Evolutionary conservation across 2,329 filamentous ascomycete genomes (phyloP), one percentile per base, ranked within the genome.

Genomic region (Xylariaceae sp.): DNA sequence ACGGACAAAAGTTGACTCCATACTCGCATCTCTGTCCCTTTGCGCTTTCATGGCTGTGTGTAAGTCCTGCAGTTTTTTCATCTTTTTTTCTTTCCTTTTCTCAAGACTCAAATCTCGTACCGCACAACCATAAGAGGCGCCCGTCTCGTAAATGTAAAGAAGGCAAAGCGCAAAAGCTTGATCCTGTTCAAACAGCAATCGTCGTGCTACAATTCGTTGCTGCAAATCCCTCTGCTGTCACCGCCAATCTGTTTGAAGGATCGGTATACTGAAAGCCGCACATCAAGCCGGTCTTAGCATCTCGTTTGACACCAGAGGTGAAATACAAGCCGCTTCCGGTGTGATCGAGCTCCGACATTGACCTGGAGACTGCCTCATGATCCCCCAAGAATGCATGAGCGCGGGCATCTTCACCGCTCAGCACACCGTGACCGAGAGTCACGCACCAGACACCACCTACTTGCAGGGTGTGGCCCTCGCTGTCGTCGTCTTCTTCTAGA

Each of bases 401-500:
- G 18, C 81, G 70, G 1, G 69, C 65, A 56, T 77, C 74, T 27
- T 66, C 62, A 2, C 56, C 59, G 0, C 59, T 66, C 1, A 66
- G 61, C 17, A 82, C 40, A 0, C 81, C 81, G 57, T 85, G 81
- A 1, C 81, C 82, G 11, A 85, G 66, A 0, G 81, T 80, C 1
- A 82, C 79, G 12, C 75, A 81, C 73, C 76, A 79, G 39, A 70
- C 44, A 5, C 66, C 67, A n/a, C 64, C 72, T 12, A 80, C 67
- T 1, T 63, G 59, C 30, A 85, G 66, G 0, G 78, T 76, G 57
- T 85, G 80, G 0, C 75, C 74, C 7, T 71, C 69, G 0, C 63
- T 40, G 46, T 73, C 64, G 1, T 42, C 42, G 52, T 77, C 73
- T 2, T 67, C 67, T 63, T 81, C 70, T 15, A 85, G 65, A 15